Conservation (phyloP, 345 rosid genomes). For the Theobroma cacao region DNA sequence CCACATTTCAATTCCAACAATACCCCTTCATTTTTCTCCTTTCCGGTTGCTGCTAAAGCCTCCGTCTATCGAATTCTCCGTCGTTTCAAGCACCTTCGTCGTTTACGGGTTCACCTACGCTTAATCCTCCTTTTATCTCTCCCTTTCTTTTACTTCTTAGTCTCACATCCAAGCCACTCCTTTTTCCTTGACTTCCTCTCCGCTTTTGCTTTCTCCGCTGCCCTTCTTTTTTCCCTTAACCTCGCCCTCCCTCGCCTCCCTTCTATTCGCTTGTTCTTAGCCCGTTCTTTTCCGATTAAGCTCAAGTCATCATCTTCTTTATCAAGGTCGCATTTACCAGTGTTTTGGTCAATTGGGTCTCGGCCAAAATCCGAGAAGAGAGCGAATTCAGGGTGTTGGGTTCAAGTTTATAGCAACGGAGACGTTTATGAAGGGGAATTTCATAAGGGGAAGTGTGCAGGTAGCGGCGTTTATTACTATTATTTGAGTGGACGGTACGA, state of each 20-base stretch:
- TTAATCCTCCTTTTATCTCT: slow-evolving; percentile 62
- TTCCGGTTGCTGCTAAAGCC: slow-evolving; percentile 48
- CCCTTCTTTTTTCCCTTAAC: slow-evolving; percentile 67
- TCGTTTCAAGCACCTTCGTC: slow-evolving; percentile 45
- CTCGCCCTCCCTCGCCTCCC: slow-evolving; percentile 82
- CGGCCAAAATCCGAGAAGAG: slow-evolving; percentile 60
- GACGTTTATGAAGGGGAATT: slow-evolving; percentile 93
- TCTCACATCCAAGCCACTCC: slow-evolving; percentile 80
- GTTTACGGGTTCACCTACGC: slow-evolving; percentile 57
- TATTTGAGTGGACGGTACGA: slow-evolving; percentile 89
- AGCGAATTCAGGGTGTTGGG: slow-evolving; percentile 80
- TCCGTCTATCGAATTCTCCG: slow-evolving; percentile 47
- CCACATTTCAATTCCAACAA: slow-evolving; percentile 17
- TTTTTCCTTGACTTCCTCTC: slow-evolving; percentile 79
- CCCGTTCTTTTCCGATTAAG: slow-evolving; percentile 79
- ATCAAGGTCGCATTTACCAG: slow-evolving; percentile 54
- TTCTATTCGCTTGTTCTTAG: slow-evolving; percentile 67
- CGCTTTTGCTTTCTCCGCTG: slow-evolving; percentile 82
- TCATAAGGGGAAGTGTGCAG: slow-evolving; percentile 84
- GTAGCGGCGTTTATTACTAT: slow-evolving; percentile 85
- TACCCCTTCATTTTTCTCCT: slow-evolving; percentile 29
- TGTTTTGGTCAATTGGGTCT: slow-evolving; percentile 93
- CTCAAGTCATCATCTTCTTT: slow-evolving; percentile 32
- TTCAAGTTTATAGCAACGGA: slow-evolving; percentile 79
- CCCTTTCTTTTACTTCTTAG: slow-evolving; percentile 72